These are phyloP conservation scores for Oropetium thomaeum DNA, from an alignment of 176 grass and related monocot species.

Conservation along the genomic window DNA sequence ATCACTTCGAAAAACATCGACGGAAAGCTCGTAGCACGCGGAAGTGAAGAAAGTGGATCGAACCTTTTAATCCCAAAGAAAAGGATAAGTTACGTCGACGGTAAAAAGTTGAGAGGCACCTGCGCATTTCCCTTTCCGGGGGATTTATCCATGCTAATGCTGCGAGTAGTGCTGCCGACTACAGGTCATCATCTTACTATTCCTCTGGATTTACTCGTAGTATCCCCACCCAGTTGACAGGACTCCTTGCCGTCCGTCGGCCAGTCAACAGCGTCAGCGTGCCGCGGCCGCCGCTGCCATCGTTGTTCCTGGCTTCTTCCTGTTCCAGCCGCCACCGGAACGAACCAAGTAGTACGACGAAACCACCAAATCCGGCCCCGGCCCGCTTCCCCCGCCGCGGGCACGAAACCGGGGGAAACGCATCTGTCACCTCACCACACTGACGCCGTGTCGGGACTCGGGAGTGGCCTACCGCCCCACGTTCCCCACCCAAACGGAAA, in stretches of 20 bases:
- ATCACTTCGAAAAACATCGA: too few species aligned
- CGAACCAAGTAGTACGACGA: too few species aligned
- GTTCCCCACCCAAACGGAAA: background rate
- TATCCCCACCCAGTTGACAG: background rate
- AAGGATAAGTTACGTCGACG: background rate
- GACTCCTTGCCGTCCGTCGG: background rate
- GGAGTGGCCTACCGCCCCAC: too few species aligned
- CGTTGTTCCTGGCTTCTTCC: too few species aligned
- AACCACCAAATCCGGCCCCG: too few species aligned
- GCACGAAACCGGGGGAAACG: background rate
- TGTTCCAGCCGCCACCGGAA: background rate
- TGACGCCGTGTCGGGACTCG: slow-evolving; percentile 24
- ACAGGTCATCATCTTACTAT: too few species aligned
- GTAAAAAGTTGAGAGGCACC: background rate
- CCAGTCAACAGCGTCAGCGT: background rate
- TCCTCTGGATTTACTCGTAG: background rate
- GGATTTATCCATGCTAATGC: background rate
- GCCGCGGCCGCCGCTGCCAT: background rate
- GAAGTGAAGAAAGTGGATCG: too few species aligned
- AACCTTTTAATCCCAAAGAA: too few species aligned
- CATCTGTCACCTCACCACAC: background rate
- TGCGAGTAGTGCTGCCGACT: too few species aligned
- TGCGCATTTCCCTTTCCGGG: background rate
- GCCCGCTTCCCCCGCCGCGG: slow-evolving; percentile 4
- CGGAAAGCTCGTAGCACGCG: too few species aligned